Evolutionary conservation across 768 basidiomycete genomes (phyloP), one percentile per base, ranked within the genome.

Genomic region (Rhodosporidiobolus odoratus): DNA sequence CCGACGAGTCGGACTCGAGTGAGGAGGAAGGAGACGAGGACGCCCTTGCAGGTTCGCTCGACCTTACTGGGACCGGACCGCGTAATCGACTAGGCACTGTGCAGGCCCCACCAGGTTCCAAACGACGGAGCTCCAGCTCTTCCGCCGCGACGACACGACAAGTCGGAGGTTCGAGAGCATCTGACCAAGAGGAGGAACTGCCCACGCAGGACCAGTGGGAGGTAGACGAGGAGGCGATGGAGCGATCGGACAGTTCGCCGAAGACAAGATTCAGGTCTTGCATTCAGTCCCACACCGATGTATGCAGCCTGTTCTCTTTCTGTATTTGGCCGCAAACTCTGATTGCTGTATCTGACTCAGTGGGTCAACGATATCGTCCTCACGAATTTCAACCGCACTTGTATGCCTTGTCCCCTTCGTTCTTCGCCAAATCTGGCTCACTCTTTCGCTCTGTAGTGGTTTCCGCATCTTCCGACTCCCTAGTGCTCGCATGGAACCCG

Each of bases 351-450:
- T n/a, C n/a, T n/a, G n/a, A n/a, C 69, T 9, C 72, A 97, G 80
- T 99, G 95, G 95, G 86, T 98, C 43, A 99, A 96, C 78, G 95
- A 98, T 76, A 86, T 98, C 57, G 77, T 92, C 4, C 84, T 99
- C 25, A 93, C 91, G 81, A 94, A 97, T 78, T 84, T 87, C 70
- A 92, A 96, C 74, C 93, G 94, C 78, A 96, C 89, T 5, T 82
- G 90, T 88, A 58, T 53, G 86, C 80, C 4, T 23, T 35, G 60
- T 25, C 47, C 53, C 37, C 34, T 27, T 2, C 57, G 9, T 25
- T 30, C 76, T 23, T 23, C 30, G 15, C 21, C 35, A 3, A n/a
- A 5, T 10, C 21, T 17, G 1, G 15, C 50, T 43, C 30, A 23
- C 56, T 37, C 40, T n/a, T 43, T 38, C n/a, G 34, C 21, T 50